A percentile compares a stretch with the other conserved stretches of the same genome.
Conservation (phyloP, 73 alveolate species). For the Chromera velia region DNA sequence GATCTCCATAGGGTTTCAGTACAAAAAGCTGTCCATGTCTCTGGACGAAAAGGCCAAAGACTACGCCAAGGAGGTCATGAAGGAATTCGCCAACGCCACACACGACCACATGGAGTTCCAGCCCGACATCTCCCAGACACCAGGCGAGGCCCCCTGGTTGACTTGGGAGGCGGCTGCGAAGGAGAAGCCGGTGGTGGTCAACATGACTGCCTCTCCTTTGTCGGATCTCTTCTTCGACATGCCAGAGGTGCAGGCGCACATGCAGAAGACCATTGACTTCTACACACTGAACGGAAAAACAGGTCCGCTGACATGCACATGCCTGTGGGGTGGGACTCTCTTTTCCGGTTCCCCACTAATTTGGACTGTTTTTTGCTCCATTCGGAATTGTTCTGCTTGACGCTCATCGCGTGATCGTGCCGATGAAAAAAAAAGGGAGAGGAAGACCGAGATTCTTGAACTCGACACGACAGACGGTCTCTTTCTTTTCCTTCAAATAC, state of each 20-base stretch:
- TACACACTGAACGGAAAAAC: slow-evolving; percentile 7
- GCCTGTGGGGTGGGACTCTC: too few species aligned
- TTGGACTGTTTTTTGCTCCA: too few species aligned
- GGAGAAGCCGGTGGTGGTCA: neutral
- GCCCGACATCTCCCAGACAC: neutral
- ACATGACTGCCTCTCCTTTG: slow-evolving; percentile 4
- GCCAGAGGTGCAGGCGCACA: slow-evolving; percentile 7
- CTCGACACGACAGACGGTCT: too few species aligned
- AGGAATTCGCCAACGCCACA: slow-evolving; percentile 1
- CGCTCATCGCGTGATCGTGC: too few species aligned
- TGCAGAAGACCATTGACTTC: slow-evolving; percentile 1
- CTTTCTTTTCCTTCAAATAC: too few species aligned
- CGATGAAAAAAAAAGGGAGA: too few species aligned
- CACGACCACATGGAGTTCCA: neutral
- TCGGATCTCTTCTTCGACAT: slow-evolving; percentile 5
- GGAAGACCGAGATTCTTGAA: too few species aligned
- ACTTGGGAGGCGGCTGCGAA: slow-evolving; percentile 5
- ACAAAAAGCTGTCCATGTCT: neutral
- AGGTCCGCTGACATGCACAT: too few species aligned
- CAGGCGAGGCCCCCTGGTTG: slow-evolving; percentile 1
- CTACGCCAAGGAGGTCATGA: neutral
- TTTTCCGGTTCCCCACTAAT: too few species aligned
- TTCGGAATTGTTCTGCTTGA: too few species aligned
- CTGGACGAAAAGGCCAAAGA: neutral
- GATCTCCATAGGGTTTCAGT: neutral